phyloP scores from a whole-genome alignment of 2,329 filamentous ascomycete species.

The Aspergillus arachidicola region DNA sequence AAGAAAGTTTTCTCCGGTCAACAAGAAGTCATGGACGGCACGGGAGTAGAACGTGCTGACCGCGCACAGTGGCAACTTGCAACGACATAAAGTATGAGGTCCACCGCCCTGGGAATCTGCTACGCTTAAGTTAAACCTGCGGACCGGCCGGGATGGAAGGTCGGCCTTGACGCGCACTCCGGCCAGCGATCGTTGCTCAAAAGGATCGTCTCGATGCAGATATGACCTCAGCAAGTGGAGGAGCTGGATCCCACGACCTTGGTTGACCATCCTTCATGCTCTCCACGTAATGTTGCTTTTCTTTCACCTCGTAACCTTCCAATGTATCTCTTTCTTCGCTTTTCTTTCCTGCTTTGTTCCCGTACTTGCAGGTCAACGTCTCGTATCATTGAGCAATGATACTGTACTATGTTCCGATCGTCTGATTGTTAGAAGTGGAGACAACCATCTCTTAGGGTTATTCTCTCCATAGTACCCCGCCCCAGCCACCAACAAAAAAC shows the following conservation, averaged over 20 bases:
- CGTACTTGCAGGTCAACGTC: background rate
- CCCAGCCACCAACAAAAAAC: background rate
- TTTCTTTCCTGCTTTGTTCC: background rate
- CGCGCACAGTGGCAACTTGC: background rate
- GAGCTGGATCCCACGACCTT: background rate
- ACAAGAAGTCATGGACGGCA: background rate
- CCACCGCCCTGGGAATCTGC: background rate
- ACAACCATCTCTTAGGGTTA: background rate
- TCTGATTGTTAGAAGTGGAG: background rate
- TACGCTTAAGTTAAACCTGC: constrained; percentile 7
- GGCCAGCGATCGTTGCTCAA: constrained; percentile 20
- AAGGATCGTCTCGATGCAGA: constrained; percentile 6
- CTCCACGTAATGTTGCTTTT: background rate
- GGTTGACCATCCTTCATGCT: background rate
- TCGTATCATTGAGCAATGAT: background rate
- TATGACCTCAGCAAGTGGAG: constrained; percentile 17
- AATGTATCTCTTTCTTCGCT: background rate
- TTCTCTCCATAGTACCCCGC: background rate
- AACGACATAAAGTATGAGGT: constrained; percentile 1
- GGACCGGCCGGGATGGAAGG: constrained; percentile 7
- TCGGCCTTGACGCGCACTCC: constrained; percentile 19
- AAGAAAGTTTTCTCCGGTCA: background rate
- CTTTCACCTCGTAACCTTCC: background rate
- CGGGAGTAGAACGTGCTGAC: background rate
- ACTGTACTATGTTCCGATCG: background rate